phyloP scores from a whole-genome alignment of 2,329 filamentous ascomycete species.

The Penicillium decumbens region DNA sequence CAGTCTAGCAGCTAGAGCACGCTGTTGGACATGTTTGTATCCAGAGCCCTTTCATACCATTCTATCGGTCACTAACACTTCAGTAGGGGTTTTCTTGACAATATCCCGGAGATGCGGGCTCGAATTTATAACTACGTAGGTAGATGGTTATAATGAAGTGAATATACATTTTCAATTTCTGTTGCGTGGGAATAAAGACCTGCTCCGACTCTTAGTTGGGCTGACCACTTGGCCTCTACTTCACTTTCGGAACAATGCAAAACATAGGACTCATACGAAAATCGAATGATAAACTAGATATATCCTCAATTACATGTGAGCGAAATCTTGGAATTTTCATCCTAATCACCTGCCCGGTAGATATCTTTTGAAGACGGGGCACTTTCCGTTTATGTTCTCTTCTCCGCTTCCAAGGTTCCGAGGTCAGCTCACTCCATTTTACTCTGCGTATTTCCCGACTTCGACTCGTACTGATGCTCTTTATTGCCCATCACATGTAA shows the following conservation, averaged over 20 bases:
- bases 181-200: too few species aligned
- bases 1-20: slow-evolving; percentile 54
- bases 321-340: too few species aligned
- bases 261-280: background rate
- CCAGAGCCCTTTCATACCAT: background rate
- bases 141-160: too few species aligned
- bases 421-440: background rate
- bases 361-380: background rate
- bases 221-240: too few species aligned
- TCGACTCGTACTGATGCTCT: background rate
- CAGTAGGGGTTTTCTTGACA: too few species aligned
- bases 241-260: too few species aligned
- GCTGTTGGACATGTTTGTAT: slow-evolving; percentile 47
- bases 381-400: background rate
- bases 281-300: background rate
- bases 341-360: too few species aligned
- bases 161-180: too few species aligned
- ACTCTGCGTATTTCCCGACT: background rate
- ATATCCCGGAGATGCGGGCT: too few species aligned
- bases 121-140: too few species aligned
- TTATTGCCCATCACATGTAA: background rate
- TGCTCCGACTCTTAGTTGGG: too few species aligned
- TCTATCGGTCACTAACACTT: too few species aligned
- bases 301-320: background rate
- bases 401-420: background rate